Evolutionary conservation across 306 rosid genomes (phyloP), one percentile per base, ranked within the genome.

Genomic region (Quercus mongolica): DNA sequence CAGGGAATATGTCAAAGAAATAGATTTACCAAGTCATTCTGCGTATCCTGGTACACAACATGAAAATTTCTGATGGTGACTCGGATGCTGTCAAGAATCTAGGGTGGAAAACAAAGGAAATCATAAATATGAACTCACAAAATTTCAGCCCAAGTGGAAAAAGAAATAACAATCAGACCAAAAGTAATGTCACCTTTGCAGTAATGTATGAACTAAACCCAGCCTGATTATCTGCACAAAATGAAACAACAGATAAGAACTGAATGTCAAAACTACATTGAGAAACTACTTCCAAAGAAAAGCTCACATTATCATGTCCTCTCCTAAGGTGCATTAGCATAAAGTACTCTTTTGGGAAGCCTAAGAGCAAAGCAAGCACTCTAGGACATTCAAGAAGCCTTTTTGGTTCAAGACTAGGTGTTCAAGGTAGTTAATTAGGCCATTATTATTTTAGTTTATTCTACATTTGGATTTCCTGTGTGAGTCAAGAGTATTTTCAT

Each of bases 61-160:
- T 95, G 97, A 84, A 95, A 87, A 76, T 88, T 89, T 74, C 92
- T 83, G 59, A 95, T 86, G 79, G 94, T 90, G 71, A 95, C 93
- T 90, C 92, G 97, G 78, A 95, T 95, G 91, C 87, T 92, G 87
- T 95, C 99, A 84, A 95, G 87, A 84, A 90, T 85, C 97, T 95
- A 78, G 31, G 31, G 71, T 77, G 68, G 9, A 79, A 74, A 52
- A 55, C 23, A 62, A 38, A 54, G 52, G 55, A 79, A 46, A 85
- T 79, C 26, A 9, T 67, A 35, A 67, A 33, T 14, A 63, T 28
- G n/a, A 63, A 28, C 8, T 56, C 56, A 78, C 3, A 55, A 80
- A 77, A 59, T 26, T 72, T 8, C 11, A 76, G 62, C 49, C 75
- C 56, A 75, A 25, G 68, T 71, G 35, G 76, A 69, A 68, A 85